Conservation (phyloP, 345 rosid genomes). For the Eutrema yunnanense region DNA sequence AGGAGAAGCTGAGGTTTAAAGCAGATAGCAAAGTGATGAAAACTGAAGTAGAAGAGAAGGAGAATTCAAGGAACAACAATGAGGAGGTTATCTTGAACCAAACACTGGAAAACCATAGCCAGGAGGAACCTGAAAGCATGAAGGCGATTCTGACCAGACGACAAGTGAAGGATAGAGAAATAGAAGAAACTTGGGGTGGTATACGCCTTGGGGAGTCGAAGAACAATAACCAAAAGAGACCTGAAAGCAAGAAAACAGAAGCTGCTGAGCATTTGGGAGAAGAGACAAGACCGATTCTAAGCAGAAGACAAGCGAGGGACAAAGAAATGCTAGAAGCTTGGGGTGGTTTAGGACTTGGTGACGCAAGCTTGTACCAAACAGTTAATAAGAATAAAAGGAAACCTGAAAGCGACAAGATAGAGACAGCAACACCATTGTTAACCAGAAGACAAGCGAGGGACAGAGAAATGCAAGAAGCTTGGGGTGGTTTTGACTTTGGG, state of each 20-base stretch:
- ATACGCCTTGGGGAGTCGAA: slow-evolving; percentile 64
- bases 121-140: slow-evolving; percentile 47
- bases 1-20: slow-evolving; percentile 32
- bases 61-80: slow-evolving; percentile 23
- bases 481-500: slow-evolving; percentile 89
- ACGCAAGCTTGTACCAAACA: slow-evolving; percentile 29
- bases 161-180: slow-evolving; percentile 67
- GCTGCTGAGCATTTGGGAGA: slow-evolving; percentile 28
- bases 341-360: slow-evolving; percentile 87
- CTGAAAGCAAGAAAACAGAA: slow-evolving; percentile 55
- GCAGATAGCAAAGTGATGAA: neutral
- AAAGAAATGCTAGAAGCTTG: slow-evolving; percentile 78
- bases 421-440: slow-evolving; percentile 17
- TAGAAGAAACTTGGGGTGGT: slow-evolving; percentile 88
- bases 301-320: slow-evolving; percentile 62
- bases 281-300: slow-evolving; percentile 19
- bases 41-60: slow-evolving; percentile 28
- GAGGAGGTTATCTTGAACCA: slow-evolving; percentile 27
- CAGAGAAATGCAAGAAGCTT: slow-evolving; percentile 74
- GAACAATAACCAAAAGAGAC: slow-evolving; percentile 44
- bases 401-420: slow-evolving; percentile 55
- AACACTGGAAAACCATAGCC: neutral
- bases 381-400: slow-evolving; percentile 29
- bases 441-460: slow-evolving; percentile 55
- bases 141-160: slow-evolving; percentile 29